Evolutionary conservation across 2,329 filamentous ascomycete genomes (phyloP).

Genomic region (Paracoccidioides lutzii): DNA sequence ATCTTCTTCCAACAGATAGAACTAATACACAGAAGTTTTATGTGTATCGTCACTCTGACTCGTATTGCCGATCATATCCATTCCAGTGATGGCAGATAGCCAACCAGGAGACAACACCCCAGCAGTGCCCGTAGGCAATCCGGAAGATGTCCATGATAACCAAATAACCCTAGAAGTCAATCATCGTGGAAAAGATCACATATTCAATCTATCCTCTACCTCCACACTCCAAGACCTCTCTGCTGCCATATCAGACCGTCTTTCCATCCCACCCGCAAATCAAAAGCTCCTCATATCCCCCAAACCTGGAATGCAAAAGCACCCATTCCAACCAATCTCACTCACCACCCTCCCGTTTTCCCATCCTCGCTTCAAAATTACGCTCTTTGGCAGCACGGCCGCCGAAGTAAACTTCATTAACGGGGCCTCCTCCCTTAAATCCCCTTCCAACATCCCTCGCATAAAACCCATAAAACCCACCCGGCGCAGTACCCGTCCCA

Average conservation of each 20-base stretch:
- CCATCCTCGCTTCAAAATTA: conserved; percentile 33
- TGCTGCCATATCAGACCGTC: conserved; percentile 18
- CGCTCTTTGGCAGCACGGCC: conserved; percentile 32
- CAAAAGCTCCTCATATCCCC: conserved; percentile 36
- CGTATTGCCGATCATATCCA: not conserved
- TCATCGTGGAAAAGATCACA: conserved; percentile 42
- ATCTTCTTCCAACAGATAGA: not conserved
- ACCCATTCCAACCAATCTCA: conserved; percentile 29
- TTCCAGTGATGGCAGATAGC: not conserved
- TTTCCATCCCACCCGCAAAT: conserved; percentile 29
- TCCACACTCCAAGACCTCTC: conserved; percentile 40
- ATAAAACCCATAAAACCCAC: conserved; percentile 16
- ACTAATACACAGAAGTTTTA: not conserved
- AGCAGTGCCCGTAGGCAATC: not conserved
- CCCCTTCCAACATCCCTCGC: conserved; percentile 1
- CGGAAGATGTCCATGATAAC: not conserved
- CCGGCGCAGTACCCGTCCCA: conserved; percentile 13
- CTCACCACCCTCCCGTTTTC: conserved; percentile 22
- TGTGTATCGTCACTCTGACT: not conserved
- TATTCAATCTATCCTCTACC: conserved; percentile 34
- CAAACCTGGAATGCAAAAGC: conserved; percentile 35
- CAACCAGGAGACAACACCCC: not conserved
- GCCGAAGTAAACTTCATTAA: conserved; percentile 32
- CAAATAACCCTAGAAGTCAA: conserved; percentile 36
- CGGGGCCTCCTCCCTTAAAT: conserved; percentile 16